Evolutionary conservation across 1,139 yeast genomes (phyloP).

Genomic region (Nakaseomyces nivariensis): DNA sequence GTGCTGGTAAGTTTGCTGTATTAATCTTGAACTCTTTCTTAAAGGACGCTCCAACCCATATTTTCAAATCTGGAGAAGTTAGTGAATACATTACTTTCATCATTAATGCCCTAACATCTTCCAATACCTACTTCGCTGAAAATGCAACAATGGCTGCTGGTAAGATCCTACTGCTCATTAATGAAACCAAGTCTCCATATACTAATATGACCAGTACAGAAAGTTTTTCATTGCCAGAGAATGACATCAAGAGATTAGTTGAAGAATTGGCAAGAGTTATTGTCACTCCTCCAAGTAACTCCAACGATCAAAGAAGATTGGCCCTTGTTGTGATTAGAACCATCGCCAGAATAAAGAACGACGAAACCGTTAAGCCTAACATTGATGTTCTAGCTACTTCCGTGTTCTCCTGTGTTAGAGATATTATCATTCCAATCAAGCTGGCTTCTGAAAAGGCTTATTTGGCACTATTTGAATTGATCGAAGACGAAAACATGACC

Average conservation of each 20-base stretch:
- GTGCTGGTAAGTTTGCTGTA: slow-evolving; percentile 50
- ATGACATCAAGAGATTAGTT: slow-evolving; percentile 34
- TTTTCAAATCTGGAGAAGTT: slow-evolving; percentile 43
- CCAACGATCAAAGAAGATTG: slow-evolving; percentile 74
- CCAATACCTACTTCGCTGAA: slow-evolving; percentile 54
- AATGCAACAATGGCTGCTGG: slow-evolving; percentile 80
- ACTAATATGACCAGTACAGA: slow-evolving; percentile 20
- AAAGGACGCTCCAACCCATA: slow-evolving; percentile 60
- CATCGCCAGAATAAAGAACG: slow-evolving; percentile 52
- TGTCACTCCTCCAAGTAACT: slow-evolving; percentile 46
- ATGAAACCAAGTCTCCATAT: slow-evolving; percentile 36
- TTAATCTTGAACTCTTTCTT: slow-evolving; percentile 72
- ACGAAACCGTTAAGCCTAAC: slow-evolving; percentile 39
- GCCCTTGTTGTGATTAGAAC: slow-evolving; percentile 71
- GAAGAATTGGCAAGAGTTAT: slow-evolving; percentile 42
- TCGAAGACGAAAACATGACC: slow-evolving; percentile 54
- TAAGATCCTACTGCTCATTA: slow-evolving; percentile 52
- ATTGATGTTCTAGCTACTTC: slow-evolving; percentile 57
- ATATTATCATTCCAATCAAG: slow-evolving; percentile 77
- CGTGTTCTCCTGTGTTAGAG: slow-evolving; percentile 76
- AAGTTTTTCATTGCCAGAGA: slow-evolving; percentile 34
- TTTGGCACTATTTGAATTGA: slow-evolving; percentile 58
- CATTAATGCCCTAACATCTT: slow-evolving; percentile 37
- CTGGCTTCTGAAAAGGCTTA: slow-evolving; percentile 92
- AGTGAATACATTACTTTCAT: slow-evolving; percentile 43